Conservation (phyloP, 1,284 basidiomycete genomes). For the Puccinia coronata region DNA sequence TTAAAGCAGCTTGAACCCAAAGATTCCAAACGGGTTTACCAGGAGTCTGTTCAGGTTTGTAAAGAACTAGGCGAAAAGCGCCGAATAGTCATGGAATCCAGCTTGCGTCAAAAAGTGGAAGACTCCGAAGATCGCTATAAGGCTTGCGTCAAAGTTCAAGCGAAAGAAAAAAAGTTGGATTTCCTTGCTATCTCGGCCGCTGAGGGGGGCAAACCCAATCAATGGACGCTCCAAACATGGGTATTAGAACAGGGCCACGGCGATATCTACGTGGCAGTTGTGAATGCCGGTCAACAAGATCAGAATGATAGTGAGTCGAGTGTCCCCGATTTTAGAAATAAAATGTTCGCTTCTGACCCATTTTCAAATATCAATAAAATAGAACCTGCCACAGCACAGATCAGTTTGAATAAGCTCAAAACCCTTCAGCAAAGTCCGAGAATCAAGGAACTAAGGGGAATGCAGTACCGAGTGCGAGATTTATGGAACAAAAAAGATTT, state of each 20-base stretch:
- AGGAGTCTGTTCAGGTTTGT: neutral
- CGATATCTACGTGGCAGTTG: constrained; percentile 24
- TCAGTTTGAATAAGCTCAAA: constrained; percentile 23
- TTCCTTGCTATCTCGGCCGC: too few species aligned
- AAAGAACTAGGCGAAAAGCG: constrained; percentile 9
- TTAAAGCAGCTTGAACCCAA: neutral
- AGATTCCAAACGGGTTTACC: neutral
- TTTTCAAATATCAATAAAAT: neutral
- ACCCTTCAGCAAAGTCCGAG: neutral
- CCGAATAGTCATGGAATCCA: neutral
- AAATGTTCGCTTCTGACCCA: neutral
- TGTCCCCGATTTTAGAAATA: neutral
- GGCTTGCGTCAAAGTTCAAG: neutral
- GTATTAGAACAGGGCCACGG: constrained; percentile 20
- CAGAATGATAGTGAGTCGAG: constrained; percentile 25
- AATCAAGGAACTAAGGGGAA: neutral
- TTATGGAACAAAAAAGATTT: constrained; percentile 8
- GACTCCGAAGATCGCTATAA: neutral
- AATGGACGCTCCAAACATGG: constrained; percentile 37
- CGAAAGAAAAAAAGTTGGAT: neutral
- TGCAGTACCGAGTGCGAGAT: constrained; percentile 27
- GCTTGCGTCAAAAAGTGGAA: neutral
- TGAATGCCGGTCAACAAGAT: constrained; percentile 36
- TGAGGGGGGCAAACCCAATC: neutral
- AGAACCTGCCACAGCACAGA: constrained; percentile 20